A percentile compares a stretch with the other conserved stretches of the same genome.
Evolutionary conservation across 805 yeast genomes (phyloP).

Genomic region (Kluyveromyces lactis): DNA sequence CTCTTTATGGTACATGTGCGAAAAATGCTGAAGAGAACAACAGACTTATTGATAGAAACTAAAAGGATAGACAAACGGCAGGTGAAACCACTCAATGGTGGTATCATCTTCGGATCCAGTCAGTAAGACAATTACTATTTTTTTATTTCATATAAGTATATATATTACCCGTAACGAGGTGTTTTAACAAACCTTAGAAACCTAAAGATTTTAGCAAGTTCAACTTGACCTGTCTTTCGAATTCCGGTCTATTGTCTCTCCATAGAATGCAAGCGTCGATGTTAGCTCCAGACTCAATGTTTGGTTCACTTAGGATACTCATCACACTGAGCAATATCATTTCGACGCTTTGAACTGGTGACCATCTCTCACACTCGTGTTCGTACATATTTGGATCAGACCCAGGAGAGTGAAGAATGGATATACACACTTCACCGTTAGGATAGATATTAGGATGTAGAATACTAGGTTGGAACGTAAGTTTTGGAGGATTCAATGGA

Average conservation of each 20-base stretch:
- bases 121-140: too few species aligned
- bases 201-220: slow-evolving; percentile 72
- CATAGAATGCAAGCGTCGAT: slow-evolving; percentile 73
- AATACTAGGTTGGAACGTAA: slow-evolving; percentile 70
- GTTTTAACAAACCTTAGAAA: slow-evolving; percentile 35
- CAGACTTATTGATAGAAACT: too few species aligned
- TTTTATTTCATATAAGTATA: too few species aligned
- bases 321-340: slow-evolving; percentile 87
- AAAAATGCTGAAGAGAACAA: too few species aligned
- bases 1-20: too few species aligned
- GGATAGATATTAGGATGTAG: slow-evolving; percentile 91
- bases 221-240: slow-evolving; percentile 50
- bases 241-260: slow-evolving; percentile 75
- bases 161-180: too few species aligned
- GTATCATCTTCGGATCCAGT: too few species aligned
- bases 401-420: slow-evolving; percentile 92
- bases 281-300: slow-evolving; percentile 93
- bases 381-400: slow-evolving; percentile 96
- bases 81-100: too few species aligned
- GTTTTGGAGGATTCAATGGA: slow-evolving; percentile 74
- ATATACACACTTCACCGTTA: slow-evolving; percentile 93
- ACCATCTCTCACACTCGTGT: slow-evolving; percentile 94
- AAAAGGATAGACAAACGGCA: too few species aligned
- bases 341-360: slow-evolving; percentile 96
- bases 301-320: slow-evolving; percentile 96